phyloP scores from a whole-genome alignment of 805 yeast genomes.

The Suhomyces faveliae region DNA sequence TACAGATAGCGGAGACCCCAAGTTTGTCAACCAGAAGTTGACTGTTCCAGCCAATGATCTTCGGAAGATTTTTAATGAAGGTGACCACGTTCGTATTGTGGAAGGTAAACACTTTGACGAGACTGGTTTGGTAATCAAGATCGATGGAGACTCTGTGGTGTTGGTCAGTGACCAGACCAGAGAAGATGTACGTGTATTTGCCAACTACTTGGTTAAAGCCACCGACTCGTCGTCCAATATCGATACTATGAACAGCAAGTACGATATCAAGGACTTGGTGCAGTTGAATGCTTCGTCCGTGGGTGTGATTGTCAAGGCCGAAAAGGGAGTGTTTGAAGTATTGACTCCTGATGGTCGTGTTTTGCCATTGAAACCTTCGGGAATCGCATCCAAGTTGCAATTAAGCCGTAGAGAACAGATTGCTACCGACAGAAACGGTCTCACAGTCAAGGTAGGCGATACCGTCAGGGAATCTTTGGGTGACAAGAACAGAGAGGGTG shows the following conservation, averaged over 20 bases:
- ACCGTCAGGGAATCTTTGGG: conserved; percentile 74
- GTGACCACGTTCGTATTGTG: conserved; percentile 92
- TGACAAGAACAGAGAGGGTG: conserved; percentile 81
- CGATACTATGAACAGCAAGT: conserved; percentile 71
- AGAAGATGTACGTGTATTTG: conserved; percentile 87
- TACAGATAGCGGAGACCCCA: conserved; percentile 56
- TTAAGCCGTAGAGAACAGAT: conserved; percentile 65
- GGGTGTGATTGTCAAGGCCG: conserved; percentile 88
- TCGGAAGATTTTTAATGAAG: conserved; percentile 81
- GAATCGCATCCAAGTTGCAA: conserved; percentile 78
- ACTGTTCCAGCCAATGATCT: conserved; percentile 81
- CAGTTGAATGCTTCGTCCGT: conserved; percentile 82
- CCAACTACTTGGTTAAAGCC: conserved; percentile 86
- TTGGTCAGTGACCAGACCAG: conserved; percentile 85
- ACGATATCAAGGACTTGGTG: conserved; percentile 85
- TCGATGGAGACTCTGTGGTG: conserved; percentile 82
- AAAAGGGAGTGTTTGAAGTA: conserved; percentile 79
- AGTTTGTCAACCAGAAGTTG: conserved; percentile 54
- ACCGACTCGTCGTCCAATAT: conserved; percentile 67
- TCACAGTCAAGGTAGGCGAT: conserved; percentile 85
- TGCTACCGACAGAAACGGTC: conserved; percentile 83
- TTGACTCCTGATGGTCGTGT: conserved; percentile 80
- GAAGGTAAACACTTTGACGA: conserved; percentile 92
- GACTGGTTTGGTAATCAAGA: conserved; percentile 87
- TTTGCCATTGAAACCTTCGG: conserved; percentile 67